phyloP scores from a whole-genome alignment of 805 yeast genomes.

The Yarrowia alimentaria region DNA sequence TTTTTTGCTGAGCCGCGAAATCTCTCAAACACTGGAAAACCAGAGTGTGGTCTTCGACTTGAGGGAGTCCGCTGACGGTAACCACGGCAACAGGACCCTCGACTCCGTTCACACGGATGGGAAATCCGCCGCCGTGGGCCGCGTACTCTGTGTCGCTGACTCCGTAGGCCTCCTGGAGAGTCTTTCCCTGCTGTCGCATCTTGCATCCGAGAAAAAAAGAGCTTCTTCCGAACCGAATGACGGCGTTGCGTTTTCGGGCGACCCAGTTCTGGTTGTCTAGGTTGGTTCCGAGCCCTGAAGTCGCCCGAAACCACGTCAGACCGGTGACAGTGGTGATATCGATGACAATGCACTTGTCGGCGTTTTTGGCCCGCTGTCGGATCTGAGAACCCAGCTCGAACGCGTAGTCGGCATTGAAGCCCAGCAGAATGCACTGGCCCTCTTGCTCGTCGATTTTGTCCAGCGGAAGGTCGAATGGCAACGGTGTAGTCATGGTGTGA shows the following conservation, averaged over 20 bases:
- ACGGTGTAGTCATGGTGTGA: constrained; percentile 9
- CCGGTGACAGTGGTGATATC: constrained; percentile 34
- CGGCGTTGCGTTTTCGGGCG: constrained; percentile 36
- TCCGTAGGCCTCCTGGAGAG: constrained; percentile 32
- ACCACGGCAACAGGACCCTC: constrained; percentile 38
- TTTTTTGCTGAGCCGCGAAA: constrained; percentile 19
- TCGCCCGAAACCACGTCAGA: constrained; percentile 36
- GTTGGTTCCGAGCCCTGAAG: constrained; percentile 37
- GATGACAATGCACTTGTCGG: constrained; percentile 34
- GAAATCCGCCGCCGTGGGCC: constrained; percentile 39
- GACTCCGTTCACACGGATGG: constrained; percentile 37
- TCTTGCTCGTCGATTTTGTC: constrained; percentile 35
- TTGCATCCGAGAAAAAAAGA: constrained; percentile 37
- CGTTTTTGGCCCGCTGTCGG: constrained; percentile 61
- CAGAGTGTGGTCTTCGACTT: constrained; percentile 37
- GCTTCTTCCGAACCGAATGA: constrained; percentile 36
- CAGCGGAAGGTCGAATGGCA: constrained; percentile 17
- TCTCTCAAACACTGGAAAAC: constrained; percentile 42
- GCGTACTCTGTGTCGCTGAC: constrained; percentile 34
- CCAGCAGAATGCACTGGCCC: constrained; percentile 33
- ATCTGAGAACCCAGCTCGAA: constrained; percentile 70
- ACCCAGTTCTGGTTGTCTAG: constrained; percentile 39
- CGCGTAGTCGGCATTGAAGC: constrained; percentile 57
- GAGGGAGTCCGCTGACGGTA: constrained; percentile 37
- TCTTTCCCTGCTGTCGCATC: constrained; percentile 32